Base-by-base conservation (phyloP, 2,329 filamentous ascomycete genomes). In the Epicoccum sorghinum region DNA sequence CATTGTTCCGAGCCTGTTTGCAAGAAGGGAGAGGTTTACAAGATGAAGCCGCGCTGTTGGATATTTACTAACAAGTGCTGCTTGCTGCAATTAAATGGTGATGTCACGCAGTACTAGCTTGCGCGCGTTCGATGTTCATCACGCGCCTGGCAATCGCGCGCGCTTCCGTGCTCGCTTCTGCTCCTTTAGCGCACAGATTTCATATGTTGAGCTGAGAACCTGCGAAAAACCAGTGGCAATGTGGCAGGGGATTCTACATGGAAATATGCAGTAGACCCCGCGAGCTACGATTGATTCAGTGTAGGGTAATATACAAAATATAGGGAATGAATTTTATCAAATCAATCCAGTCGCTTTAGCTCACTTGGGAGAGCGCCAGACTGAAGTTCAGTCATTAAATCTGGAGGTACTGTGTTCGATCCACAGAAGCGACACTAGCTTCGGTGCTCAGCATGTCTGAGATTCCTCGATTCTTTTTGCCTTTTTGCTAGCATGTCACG, bases 331-430 rank as follows among this genome's bases (percentile, higher is more conserved):
- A 1, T 4, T 35, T 47, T 45, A 58, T 58, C 44, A 62, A 62
- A 45, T 18, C 14, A 57, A 50, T 44, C 41, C 42, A 52, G 64
- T 65, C 62, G 63, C 62, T 64, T 65, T 67, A 67, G 64, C 64
- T 67, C 64, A 67, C 63, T 65, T 67, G 64, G 64, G 64, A 67
- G 64, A 67, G 64, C 64, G 64, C 64, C 64, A 67, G 64, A 67
- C 64, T 67, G 64, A 67, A 67, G 64, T 64, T 64, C 62, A 57
- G 64, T 67, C 64, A 64, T 47, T 62, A 64, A 62, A 67, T 67
- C 64, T 66, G 64, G 64, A 65, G 64, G 64, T 66, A 65, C 64
- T 61, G 64, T 62, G 64, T 66, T 66, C 64, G 64, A 67, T 67
- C 64, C 64, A 63, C 64, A 62, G 64, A 65, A 64, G 62, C 62